Evolutionary conservation across 805 yeast species (phyloP).

Genomic region (Ogataea siamensis): DNA sequence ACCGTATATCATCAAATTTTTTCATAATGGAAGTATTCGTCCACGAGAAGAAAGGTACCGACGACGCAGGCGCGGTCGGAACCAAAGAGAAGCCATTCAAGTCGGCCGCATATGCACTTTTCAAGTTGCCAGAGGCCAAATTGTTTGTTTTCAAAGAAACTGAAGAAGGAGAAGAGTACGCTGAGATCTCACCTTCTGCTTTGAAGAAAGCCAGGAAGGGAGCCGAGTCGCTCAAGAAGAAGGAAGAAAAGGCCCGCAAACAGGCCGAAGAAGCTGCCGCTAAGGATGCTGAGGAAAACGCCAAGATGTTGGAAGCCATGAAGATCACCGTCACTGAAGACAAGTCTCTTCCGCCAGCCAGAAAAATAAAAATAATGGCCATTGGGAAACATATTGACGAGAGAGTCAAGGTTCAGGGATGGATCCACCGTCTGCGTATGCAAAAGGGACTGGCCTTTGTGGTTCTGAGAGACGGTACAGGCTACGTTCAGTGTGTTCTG

Average conservation of each 20-base stretch:
- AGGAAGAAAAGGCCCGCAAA: constrained; percentile 63
- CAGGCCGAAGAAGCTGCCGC: constrained; percentile 51
- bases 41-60: constrained; percentile 71
- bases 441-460: constrained; percentile 92
- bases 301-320: constrained; percentile 74
- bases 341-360: constrained; percentile 65
- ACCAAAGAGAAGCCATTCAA: constrained; percentile 68
- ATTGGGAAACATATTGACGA: constrained; percentile 53
- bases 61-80: constrained; percentile 58
- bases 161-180: constrained; percentile 55
- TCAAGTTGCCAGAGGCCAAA: constrained; percentile 44
- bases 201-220: constrained; percentile 96
- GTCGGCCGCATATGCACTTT: constrained; percentile 81
- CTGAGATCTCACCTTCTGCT: constrained; percentile 84
- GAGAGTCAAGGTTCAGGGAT: constrained; percentile 82
- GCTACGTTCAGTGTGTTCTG: constrained; percentile 82
- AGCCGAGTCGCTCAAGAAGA: constrained; percentile 85
- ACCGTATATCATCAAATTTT: constrained; percentile 4
- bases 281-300: constrained; percentile 68
- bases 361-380: constrained; percentile 59
- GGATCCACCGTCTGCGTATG: constrained; percentile 92
- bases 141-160: constrained; percentile 58
- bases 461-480: constrained; percentile 94
- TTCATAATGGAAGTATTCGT: constrained; percentile 49
- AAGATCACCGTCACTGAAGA: constrained; percentile 77